Evolutionary conservation across 441 rosid genomes (phyloP), one percentile per base, ranked within the genome.

Genomic region (Raphanus hybrid): DNA sequence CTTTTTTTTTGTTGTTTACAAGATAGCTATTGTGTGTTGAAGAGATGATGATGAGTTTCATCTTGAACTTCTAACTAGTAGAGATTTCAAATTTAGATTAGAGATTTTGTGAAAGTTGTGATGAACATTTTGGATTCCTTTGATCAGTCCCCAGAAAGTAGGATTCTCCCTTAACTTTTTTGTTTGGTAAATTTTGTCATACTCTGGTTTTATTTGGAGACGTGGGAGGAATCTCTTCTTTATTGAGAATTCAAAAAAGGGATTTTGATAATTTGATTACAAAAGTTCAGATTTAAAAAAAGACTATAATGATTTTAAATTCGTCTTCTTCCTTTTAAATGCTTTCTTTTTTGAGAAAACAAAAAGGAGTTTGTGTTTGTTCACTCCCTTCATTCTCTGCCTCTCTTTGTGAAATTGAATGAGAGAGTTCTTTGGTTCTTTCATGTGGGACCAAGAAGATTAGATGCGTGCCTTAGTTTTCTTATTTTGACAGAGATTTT

Each of bases 171-270:
- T 11, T 2, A 52, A 45, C 68, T 29, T 20, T 69, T 74, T 78
- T 74, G 83, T 71, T 75, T 29, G 73, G 80, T 75, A 66, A 52
- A 16, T 50, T 60, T 80, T 75, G 76, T 72, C 76, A 71, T 75
- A 70, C 79, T 65, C 77, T 60, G 70, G 18, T 54, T 70, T 79
- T 59, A 37, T 75, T 79, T 70, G 61, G 82, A 75, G 60, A 60
- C 76, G 79, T 80, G 71, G 5, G 64, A 60, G 61, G 70, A 71
- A 70, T 80, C 76, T 75, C 76, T 75, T 75, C 79, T 65, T 75
- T 79, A 29, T 9, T 10, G 59, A 50, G 16, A 68, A 39, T 73
- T 72, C 29, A 2, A 2, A 26, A 14, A 48, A 63, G 8, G 67
- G 11, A 0, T 59, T 9, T 62, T 54, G 64, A 69, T 26, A 52